Evolutionary conservation across 805 yeast species (phyloP), one percentile per base, ranked within the genome.

Genomic region (Jamesozyma spencerorum): DNA sequence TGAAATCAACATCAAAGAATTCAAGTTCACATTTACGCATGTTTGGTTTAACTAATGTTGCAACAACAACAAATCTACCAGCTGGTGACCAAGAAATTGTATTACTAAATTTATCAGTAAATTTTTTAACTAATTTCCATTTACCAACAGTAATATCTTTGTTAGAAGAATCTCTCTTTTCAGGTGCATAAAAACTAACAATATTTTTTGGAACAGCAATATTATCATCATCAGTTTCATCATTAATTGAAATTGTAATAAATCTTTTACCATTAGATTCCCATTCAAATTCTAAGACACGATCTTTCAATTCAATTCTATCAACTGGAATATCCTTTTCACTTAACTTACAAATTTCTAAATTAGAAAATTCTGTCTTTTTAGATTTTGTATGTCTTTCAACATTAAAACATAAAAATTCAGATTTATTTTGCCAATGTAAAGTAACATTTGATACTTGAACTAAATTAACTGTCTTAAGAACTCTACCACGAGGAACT

Each of bases 311-410:
- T 66, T 92, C 99, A 51, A 92, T 71, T 52, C 86, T 90, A 60
- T 88, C 97, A 45, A 88, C 95, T 26, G 98, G 97, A 51, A 90
- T 77, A 55, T 84, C 94, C 66, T 78, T 85, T 66, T 90, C 98
- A 45, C 72, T 71, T 43, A 87, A 65, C 57, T 85, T 82, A 75
- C 90, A 85, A 59, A 92, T 81, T 66, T 92, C 97, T 63, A 92
- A 73, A 61, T 86, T 86, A 43, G 96, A 79, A 73, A 86, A 87
- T 39, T 81, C 64, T 17, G 95, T 85, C 75, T 94, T 92, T 64
- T 82, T 85, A 37, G 96, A 82, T 66, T 92, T 92, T 42, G 97
- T 85, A 67, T 87, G 95, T 68, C 97, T 85, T 64, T 88, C 96
- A 52, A 92, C 96, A 69, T 85, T 86, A 58, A 88, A 94, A 69